Evolutionary conservation across 768 basidiomycete species (phyloP).

Genomic region (Rhodotorula toruloides): DNA sequence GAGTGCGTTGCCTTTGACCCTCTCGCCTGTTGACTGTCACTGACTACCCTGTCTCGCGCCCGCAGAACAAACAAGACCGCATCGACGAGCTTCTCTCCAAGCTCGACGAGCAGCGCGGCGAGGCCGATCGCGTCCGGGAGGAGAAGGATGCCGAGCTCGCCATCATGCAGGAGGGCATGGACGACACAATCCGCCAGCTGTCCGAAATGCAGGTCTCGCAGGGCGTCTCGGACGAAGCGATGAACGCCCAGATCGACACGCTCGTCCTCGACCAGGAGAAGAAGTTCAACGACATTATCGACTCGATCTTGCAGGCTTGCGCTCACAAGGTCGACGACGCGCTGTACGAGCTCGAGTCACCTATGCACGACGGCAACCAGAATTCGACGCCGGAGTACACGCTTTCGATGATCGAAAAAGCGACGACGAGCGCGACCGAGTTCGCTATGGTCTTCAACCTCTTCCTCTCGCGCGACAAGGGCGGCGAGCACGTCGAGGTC

Average conservation of each 20-base stretch:
- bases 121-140: conserved; percentile 75
- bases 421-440: conserved; percentile 86
- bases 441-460: conserved; percentile 93
- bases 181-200: conserved; percentile 78
- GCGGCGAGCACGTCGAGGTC: conserved; percentile 93
- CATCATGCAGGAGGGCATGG: conserved; percentile 93
- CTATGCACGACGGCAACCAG: conserved; percentile 84
- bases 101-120: conserved; percentile 65
- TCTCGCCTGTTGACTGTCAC: too few species aligned
- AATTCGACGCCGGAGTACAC: conserved; percentile 99
- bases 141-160: conserved; percentile 97
- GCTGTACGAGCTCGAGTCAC: conserved; percentile 95
- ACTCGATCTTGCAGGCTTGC: conserved; percentile 93
- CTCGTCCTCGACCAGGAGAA: conserved; percentile 94
- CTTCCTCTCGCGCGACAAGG: conserved; percentile 70
- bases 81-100: conserved; percentile 86
- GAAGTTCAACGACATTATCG: conserved; percentile 96
- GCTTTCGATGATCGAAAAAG: conserved; percentile 96
- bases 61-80: conserved; percentile 86
- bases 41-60: too few species aligned
- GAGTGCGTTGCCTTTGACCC: conserved; percentile 55
- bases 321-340: conserved; percentile 95
- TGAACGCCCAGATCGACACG: conserved; percentile 93
- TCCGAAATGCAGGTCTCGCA: conserved; percentile 79
- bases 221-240: conserved; percentile 78